Percentiles rank a stretch among this genome's conserved stretches.
These are phyloP conservation scores for Solanum hybrid DNA, from an alignment of 305 asterid species.

Conservation along the genomic window DNA sequence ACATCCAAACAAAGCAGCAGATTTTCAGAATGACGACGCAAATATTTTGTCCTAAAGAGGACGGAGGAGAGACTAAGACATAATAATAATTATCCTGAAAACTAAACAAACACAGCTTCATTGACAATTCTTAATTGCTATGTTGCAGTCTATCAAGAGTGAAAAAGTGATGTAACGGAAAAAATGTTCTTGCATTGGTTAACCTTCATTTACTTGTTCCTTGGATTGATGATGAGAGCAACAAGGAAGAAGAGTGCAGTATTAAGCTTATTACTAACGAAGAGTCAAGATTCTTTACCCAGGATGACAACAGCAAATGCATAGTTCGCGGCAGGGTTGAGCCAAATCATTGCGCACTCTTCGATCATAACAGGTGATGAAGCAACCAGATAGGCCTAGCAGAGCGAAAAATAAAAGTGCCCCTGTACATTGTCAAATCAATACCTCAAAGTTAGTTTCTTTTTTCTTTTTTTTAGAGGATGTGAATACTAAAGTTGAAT, in stretches of 20 bases:
- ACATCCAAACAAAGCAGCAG: background rate
- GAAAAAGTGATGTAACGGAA: background rate
- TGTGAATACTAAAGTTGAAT: background rate
- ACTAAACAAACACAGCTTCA: background rate
- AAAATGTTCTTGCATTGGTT: background rate
- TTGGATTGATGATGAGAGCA: background rate
- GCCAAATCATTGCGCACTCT: conserved; percentile 92
- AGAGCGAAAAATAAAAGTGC: conserved; percentile 81
- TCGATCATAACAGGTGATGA: conserved; percentile 90
- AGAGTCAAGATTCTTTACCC: conserved; percentile 36
- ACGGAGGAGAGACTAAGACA: background rate
- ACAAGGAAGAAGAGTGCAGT: background rate
- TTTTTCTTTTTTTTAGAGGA: background rate
- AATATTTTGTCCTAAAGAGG: background rate
- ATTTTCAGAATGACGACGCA: background rate
- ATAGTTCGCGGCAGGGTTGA: conserved; percentile 93
- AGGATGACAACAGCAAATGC: conserved; percentile 93
- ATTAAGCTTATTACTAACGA: background rate
- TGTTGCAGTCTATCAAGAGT: background rate
- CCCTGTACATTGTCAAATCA: conserved; percentile 35
- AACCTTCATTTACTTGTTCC: background rate
- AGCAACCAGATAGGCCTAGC: conserved; percentile 89
- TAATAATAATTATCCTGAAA: background rate
- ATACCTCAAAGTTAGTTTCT: background rate
- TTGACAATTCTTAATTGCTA: background rate